phyloP scores from a whole-genome alignment of 768 basidiomycete species.

The Leccinum longicurvipes region DNA sequence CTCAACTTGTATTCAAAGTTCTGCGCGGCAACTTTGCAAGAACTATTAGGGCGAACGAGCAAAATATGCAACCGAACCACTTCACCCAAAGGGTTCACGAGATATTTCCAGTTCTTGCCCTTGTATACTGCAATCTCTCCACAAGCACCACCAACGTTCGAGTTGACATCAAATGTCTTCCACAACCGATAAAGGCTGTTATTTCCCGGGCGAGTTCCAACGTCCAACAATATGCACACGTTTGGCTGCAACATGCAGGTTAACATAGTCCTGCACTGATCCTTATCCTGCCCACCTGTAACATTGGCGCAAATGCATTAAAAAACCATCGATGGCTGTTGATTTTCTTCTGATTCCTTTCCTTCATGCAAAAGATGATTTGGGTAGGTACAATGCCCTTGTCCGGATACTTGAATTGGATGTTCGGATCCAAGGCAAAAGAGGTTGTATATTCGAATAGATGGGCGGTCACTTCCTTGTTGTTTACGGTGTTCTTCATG shows the following conservation, averaged over 20 bases:
- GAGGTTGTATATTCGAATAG: slow-evolving; percentile 87
- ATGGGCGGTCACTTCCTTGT: slow-evolving; percentile 68
- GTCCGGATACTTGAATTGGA: slow-evolving; percentile 86
- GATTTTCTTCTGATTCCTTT: slow-evolving; percentile 96
- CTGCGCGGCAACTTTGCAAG: slow-evolving; percentile 78
- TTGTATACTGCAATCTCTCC: slow-evolving; percentile 96
- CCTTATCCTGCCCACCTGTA: slow-evolving; percentile 55
- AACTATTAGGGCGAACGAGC: neutral
- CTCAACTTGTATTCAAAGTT: slow-evolving; percentile 96
- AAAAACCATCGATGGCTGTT: slow-evolving; percentile 98
- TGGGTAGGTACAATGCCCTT: slow-evolving; percentile 95
- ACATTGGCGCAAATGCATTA: slow-evolving; percentile 82
- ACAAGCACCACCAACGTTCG: slow-evolving; percentile 92
- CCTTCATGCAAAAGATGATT: slow-evolving; percentile 87
- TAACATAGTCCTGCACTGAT: neutral
- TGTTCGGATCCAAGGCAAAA: slow-evolving; percentile 72
- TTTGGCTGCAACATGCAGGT: slow-evolving; percentile 56
- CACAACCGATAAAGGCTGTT: slow-evolving; percentile 92
- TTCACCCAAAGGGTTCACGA: slow-evolving; percentile 80
- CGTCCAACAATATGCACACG: slow-evolving; percentile 89
- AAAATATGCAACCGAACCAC: slow-evolving; percentile 12
- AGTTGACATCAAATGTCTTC: slow-evolving; percentile 92
- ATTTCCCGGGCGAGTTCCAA: slow-evolving; percentile 86
- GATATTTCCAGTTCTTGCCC: slow-evolving; percentile 78
- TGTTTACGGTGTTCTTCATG: slow-evolving; percentile 64